Base-by-base conservation (phyloP, 1,284 basidiomycete species). In the Sporisorium graminicola region DNA sequence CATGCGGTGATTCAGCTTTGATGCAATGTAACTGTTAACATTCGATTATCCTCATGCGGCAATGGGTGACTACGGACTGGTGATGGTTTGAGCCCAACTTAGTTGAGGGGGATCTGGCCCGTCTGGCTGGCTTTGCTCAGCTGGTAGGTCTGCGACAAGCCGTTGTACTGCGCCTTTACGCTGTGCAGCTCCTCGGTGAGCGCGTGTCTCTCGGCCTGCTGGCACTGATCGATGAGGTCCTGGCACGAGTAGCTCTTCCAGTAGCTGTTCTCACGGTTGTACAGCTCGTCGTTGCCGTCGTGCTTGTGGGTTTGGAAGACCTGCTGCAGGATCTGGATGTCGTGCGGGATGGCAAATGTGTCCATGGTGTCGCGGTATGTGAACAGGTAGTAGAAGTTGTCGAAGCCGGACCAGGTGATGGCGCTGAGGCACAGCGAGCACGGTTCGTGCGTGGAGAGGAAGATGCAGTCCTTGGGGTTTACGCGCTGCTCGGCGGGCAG, bases 321-420 rank as follows among this genome's bases (percentile, higher is more conserved):
- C 46, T 72, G n/a, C 20, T 63, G 26, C 1, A 72, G 8, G 16
- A 72, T 66, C 1, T 24, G 31, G 3, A 72, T 66, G 29, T 72
- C 69, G 31, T 72, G 69, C 0, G 69, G 69, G 43, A 66, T 66
- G 20, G 1, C 44, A 35, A 71, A 71, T 1, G 8, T 12, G 3
- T 58, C 22, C 26, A 26, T 40, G 2, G 68, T 71, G 20, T 71
- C 68, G 12, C 40, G 2, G 44, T 71, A 71, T 2, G 58, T 71
- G 16, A 71, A 71, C 1, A 71, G 12, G 29, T 58, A 71, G 55
- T 65, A 71, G 20, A 71, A 71, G 18, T 71, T 65, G 10, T 71
- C 68, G n/a, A 71, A 71, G 0, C 68, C 63, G 9, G 8, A 5
- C 68, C 68, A 71, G 1, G 68, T 71, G 44, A 71, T 71, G 2